These are phyloP conservation scores for Aspergillus ruber DNA, from an alignment of 2,329 filamentous ascomycete genomes.

Conservation along the genomic window DNA sequence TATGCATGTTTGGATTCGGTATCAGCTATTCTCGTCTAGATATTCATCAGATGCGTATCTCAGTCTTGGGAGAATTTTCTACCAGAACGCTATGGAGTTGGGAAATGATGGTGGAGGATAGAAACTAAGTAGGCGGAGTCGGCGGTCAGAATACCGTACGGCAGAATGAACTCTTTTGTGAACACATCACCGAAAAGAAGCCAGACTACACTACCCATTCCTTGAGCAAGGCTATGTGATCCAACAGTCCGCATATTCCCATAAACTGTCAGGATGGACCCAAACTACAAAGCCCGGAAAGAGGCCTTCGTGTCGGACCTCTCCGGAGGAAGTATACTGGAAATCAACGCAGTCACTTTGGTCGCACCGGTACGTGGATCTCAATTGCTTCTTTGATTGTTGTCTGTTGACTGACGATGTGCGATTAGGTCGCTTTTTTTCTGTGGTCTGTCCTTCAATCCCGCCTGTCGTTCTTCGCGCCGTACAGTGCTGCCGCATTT, in stretches of 20 bases:
- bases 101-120: neutral
- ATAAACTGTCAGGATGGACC: constrained; percentile 22
- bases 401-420: constrained; percentile 6
- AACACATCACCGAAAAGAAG: neutral
- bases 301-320: constrained; percentile 93
- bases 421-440: constrained; percentile 65
- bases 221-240: neutral
- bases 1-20: no score
- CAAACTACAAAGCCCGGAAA: constrained; percentile 81
- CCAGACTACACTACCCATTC: neutral
- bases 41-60: no score
- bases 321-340: constrained; percentile 70
- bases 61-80: no score
- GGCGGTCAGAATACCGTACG: neutral
- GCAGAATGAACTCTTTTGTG: neutral
- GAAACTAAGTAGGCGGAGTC: no score
- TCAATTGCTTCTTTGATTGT: neutral
- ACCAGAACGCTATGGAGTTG: neutral
- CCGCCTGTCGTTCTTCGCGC: constrained; percentile 74
- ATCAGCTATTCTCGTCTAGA: no score
- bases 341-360: constrained; percentile 80
- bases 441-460: constrained; percentile 87
- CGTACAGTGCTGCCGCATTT: constrained; percentile 62
- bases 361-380: constrained; percentile 66
- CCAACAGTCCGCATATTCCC: neutral